Conservation (phyloP, 371 early-diverging fungal species). For the Dichotomocladium elegans region DNA sequence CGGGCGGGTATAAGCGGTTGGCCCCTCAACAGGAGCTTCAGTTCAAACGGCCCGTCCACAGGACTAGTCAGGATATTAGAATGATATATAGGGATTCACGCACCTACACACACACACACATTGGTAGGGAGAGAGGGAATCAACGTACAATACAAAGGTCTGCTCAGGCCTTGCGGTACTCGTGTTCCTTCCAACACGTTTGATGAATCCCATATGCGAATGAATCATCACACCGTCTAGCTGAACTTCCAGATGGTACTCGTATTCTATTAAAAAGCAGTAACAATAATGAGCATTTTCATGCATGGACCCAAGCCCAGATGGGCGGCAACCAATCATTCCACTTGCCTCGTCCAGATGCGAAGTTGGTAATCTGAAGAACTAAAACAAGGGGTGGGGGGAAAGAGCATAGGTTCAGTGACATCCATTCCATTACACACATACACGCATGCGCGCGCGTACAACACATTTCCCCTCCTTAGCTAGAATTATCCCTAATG, state of each 20-base stretch:
- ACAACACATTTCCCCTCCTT: too few species aligned
- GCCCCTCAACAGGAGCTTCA: conserved; percentile 3
- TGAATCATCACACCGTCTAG: not conserved
- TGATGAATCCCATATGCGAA: not conserved
- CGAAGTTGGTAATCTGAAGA: conserved; percentile 9
- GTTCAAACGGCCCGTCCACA: conserved; percentile 1
- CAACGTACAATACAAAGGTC: not conserved
- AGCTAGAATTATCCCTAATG: too few species aligned
- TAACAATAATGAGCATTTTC: not conserved
- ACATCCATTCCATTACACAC: too few species aligned
- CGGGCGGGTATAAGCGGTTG: not conserved
- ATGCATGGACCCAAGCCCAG: not conserved
- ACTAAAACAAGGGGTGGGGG: not conserved
- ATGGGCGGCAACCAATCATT: not conserved
- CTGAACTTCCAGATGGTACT: conserved; percentile 1
- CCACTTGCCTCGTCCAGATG: conserved; percentile 7
- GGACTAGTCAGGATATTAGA: not conserved
- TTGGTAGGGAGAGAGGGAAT: not conserved
- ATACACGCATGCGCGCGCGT: too few species aligned
- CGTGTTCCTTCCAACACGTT: not conserved
- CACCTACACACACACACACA: too few species aligned
- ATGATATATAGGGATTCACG: too few species aligned
- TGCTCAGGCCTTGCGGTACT: not conserved
- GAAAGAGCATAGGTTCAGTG: too few species aligned
- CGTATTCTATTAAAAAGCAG: conserved; percentile 1